These are phyloP conservation scores for Primulina tabacum DNA, from an alignment of 257 asterid genomes.

Conservation along the genomic window DNA sequence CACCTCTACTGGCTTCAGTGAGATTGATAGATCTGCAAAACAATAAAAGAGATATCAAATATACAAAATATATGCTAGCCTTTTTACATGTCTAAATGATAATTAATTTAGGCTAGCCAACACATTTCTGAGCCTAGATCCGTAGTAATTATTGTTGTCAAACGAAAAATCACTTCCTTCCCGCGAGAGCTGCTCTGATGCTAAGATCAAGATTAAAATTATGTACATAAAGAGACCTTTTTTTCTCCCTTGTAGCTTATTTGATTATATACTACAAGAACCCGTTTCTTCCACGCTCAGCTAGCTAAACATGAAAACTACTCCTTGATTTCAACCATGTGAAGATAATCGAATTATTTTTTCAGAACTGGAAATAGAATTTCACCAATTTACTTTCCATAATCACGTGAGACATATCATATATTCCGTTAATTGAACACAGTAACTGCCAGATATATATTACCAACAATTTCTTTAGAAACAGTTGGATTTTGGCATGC, in stretches of 20 bases:
- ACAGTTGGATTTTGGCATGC: constrained; percentile 69
- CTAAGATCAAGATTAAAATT: neutral
- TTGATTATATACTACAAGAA: neutral
- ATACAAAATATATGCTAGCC: neutral
- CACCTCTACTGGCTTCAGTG: constrained; percentile 42
- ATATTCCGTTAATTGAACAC: constrained; percentile 8
- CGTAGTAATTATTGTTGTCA: neutral
- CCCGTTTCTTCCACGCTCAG: neutral
- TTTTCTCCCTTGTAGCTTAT: neutral
- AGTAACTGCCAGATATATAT: constrained; percentile 19
- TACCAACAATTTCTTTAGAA: constrained; percentile 75
- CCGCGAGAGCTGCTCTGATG: neutral
- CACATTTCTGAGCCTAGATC: neutral
- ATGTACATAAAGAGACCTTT: neutral
- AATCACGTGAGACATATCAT: constrained; percentile 8
- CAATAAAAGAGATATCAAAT: neutral
- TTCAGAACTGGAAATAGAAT: neutral
- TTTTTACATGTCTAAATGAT: neutral
- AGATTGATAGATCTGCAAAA: constrained; percentile 41
- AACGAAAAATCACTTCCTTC: neutral
- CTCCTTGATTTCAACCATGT: neutral
- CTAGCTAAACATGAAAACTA: neutral
- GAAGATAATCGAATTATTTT: neutral
- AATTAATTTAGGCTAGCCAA: neutral
- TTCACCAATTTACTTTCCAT: constrained; percentile 11